Conservation (phyloP, 768 basidiomycete genomes). For the Calvatia gigantea region DNA sequence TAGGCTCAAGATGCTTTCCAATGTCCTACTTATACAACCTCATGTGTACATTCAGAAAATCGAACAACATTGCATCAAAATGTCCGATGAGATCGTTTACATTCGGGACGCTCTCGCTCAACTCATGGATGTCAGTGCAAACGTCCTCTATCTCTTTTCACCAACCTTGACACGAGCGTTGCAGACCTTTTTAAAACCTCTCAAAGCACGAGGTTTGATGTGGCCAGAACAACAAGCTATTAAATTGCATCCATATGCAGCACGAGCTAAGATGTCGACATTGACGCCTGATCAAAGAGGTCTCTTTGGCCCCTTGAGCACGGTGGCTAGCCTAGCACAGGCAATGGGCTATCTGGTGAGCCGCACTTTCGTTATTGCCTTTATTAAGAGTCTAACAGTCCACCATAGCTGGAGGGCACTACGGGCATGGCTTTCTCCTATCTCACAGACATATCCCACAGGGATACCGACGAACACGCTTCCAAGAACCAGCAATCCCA, state of each 20-base stretch:
- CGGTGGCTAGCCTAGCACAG: constrained; percentile 59
- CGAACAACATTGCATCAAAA: constrained; percentile 73
- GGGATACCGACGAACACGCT: constrained; percentile 31
- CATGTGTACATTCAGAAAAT: constrained; percentile 51
- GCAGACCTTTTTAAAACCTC: constrained; percentile 23
- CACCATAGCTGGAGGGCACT: constrained; percentile 74
- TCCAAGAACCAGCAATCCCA: constrained; percentile 35
- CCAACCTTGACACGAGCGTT: constrained; percentile 1
- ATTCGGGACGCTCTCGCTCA: constrained; percentile 66
- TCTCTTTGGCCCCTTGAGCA: constrained; percentile 48
- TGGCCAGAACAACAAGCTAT: constrained; percentile 32
- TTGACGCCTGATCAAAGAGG: constrained; percentile 39
- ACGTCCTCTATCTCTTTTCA: neutral
- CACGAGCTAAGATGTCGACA: constrained; percentile 39
- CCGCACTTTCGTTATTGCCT: neutral
- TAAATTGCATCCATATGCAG: constrained; percentile 41
- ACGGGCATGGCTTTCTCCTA: constrained; percentile 71
- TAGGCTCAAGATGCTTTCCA: constrained; percentile 17
- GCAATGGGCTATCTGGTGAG: constrained; percentile 88
- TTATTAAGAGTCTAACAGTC: constrained; percentile 2
- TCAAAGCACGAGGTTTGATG: constrained; percentile 17
- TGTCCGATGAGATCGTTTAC: constrained; percentile 62
- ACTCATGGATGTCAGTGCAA: constrained; percentile 65
- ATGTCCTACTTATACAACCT: neutral
- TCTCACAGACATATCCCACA: constrained; percentile 45